Percentiles rank a stretch among this genome's conserved stretches.
These are phyloP conservation scores for Annulohypoxylon bovei DNA, from an alignment of 495 filamentous ascomycete genomes.

Conservation along the genomic window DNA sequence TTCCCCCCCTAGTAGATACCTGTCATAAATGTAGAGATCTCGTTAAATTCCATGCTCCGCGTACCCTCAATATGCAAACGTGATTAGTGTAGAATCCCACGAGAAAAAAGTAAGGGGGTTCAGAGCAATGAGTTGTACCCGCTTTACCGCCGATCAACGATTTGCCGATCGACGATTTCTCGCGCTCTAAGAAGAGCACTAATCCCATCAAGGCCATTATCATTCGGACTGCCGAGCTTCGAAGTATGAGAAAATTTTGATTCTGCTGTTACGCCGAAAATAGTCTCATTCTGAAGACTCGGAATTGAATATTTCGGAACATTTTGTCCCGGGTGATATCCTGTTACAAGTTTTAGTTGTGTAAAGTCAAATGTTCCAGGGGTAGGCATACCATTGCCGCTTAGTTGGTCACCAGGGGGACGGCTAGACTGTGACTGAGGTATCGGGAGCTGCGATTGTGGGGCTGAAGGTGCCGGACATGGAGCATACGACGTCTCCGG, in stretches of 20 bases:
- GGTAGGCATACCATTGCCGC: neutral
- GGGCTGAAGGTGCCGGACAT: neutral
- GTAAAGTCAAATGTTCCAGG: neutral
- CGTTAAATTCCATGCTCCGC: conserved; percentile 39
- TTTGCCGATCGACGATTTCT: conserved; percentile 64
- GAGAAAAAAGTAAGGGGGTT: neutral
- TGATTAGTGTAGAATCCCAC: conserved; percentile 26
- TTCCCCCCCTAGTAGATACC: conserved; percentile 19
- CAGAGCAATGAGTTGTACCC: neutral
- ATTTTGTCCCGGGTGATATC: conserved; percentile 13
- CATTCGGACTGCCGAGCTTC: conserved; percentile 7
- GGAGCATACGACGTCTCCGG: conserved; percentile 35
- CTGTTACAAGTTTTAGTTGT: conserved; percentile 9
- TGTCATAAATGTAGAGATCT: conserved; percentile 31
- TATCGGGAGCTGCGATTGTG: conserved; percentile 33
- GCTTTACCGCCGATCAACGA: conserved; percentile 56
- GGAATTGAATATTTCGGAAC: conserved; percentile 23
- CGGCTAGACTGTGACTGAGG: conserved; percentile 38
- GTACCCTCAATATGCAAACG: conserved; percentile 32
- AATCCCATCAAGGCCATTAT: conserved; percentile 57
- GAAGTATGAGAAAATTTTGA: conserved; percentile 15
- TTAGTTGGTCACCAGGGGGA: conserved; percentile 22
- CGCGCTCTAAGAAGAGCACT: conserved; percentile 64
- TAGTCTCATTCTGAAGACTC: conserved; percentile 22
- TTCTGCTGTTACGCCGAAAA: conserved; percentile 19